These are phyloP conservation scores for Talaromyces sp. DNA, from an alignment of 2,329 filamentous ascomycete species.

Conservation along the genomic window DNA sequence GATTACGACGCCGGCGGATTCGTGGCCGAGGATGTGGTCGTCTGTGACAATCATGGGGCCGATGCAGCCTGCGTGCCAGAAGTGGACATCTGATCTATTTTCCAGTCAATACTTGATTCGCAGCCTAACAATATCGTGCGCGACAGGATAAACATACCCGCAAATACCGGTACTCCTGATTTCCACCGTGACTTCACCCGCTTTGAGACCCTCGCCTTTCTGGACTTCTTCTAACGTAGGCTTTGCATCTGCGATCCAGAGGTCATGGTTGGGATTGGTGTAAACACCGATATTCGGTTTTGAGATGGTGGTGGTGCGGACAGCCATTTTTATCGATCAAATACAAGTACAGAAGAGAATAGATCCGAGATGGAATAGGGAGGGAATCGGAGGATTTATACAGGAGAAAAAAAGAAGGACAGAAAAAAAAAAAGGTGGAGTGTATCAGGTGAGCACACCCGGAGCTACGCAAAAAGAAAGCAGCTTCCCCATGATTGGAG, in stretches of 20 bases:
- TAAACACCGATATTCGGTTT: conserved; percentile 95
- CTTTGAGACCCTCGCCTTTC: conserved; percentile 65
- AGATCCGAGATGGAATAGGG: background rate
- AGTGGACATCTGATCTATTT: conserved; percentile 83
- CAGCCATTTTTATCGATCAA: conserved; percentile 16
- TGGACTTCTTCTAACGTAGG: conserved; percentile 74
- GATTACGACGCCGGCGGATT: conserved; percentile 76
- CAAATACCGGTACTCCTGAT: conserved; percentile 96
- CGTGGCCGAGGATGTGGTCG: conserved; percentile 91
- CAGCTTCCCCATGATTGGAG: conserved; percentile 11
- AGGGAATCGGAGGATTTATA: background rate
- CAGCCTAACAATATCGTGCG: too few relatives aligned
- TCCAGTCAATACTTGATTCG: background rate
- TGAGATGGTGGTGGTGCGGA: conserved; percentile 5
- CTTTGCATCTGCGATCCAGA: conserved; percentile 80
- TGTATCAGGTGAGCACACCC: conserved; percentile 1
- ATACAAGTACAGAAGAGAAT: background rate
- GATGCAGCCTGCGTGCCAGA: conserved; percentile 94
- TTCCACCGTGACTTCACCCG: conserved; percentile 81
- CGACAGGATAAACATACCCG: conserved; percentile 58
- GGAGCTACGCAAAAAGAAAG: background rate
- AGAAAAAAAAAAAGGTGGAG: background rate
- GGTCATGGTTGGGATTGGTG: conserved; percentile 87
- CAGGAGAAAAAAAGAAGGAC: background rate
- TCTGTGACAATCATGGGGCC: conserved; percentile 90